These are phyloP conservation scores for Protea cynaroides DNA, from an alignment of 164 flowering plant species.

Conservation along the genomic window DNA sequence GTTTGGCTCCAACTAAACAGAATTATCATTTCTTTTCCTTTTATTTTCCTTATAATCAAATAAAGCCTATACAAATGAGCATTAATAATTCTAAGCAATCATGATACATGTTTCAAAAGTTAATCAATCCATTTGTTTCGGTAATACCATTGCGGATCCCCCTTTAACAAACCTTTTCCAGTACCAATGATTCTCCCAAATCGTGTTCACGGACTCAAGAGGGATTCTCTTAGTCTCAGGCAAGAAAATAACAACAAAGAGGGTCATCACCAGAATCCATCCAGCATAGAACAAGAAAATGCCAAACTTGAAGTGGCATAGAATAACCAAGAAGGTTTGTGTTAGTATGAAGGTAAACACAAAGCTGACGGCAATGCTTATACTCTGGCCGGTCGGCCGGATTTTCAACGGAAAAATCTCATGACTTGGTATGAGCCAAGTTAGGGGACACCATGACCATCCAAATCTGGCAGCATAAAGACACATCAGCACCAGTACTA, in stretches of 20 bases:
- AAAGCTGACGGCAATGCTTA: conserved; percentile 60
- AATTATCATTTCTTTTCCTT: too few species aligned
- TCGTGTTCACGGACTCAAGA: conserved; percentile 48
- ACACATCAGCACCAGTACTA: conserved; percentile 58
- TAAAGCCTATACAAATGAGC: too few species aligned
- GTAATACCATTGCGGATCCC: too few species aligned
- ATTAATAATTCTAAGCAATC: too few species aligned
- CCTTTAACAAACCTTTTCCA: too few species aligned
- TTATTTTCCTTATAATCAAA: too few species aligned
- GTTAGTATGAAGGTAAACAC: conserved; percentile 47
- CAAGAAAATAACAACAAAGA: conserved; percentile 34
- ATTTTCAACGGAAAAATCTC: conserved; percentile 69
- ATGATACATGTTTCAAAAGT: too few species aligned
- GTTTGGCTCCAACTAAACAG: too few species aligned
- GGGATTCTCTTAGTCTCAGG: conserved; percentile 76
- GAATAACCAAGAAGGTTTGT: conserved; percentile 56
- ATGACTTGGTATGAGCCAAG: conserved; percentile 71
- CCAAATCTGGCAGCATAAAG: conserved; percentile 63
- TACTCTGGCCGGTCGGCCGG: conserved; percentile 62
- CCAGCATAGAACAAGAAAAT: conserved; percentile 58
- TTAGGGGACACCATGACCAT: conserved; percentile 84
- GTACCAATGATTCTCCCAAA: conserved; percentile 73
- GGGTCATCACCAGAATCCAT: too few species aligned
- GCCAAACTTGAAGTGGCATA: conserved; percentile 62
- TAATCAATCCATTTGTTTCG: too few species aligned